A percentile compares a stretch with the other conserved stretches of the same genome.
Evolutionary conservation across 2,329 filamentous ascomycete genomes (phyloP).

Genomic region (Ascochyta pisi): DNA sequence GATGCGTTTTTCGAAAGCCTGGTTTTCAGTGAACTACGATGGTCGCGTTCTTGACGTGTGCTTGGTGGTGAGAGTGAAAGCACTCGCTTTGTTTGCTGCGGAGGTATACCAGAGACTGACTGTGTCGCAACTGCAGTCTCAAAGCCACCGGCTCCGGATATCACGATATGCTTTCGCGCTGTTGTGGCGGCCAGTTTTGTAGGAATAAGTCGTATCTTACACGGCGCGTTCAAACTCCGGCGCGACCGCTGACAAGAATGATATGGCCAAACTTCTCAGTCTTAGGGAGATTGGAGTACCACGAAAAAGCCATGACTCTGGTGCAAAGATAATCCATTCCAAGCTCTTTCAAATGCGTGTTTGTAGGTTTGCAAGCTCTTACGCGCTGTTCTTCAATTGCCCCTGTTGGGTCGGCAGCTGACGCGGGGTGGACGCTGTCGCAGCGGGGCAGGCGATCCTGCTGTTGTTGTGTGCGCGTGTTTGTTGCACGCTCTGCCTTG

Average conservation of each 20-base stretch:
- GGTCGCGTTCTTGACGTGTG: slow-evolving; percentile 4
- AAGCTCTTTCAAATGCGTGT: slow-evolving; percentile 15
- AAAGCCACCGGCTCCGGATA: not conserved
- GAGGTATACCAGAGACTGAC: not conserved
- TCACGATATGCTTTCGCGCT: not conserved
- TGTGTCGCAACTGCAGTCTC: not conserved
- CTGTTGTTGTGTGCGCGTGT: slow-evolving; percentile 21
- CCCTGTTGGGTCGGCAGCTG: slow-evolving; percentile 18
- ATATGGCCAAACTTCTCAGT: slow-evolving; percentile 32
- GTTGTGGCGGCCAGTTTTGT: not conserved
- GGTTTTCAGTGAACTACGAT: not conserved
- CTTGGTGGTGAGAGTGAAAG: slow-evolving; percentile 6
- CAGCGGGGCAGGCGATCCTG: slow-evolving; percentile 24
- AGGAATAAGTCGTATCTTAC: slow-evolving; percentile 5
- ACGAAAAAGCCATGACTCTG: slow-evolving; percentile 35
- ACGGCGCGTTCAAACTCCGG: slow-evolving; percentile 31
- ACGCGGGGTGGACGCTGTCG: slow-evolving; percentile 24
- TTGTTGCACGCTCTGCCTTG: slow-evolving; percentile 10
- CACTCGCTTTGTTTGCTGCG: not conserved
- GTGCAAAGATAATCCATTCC: slow-evolving; percentile 29
- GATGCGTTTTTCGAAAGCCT: not conserved
- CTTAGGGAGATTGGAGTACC: slow-evolving; percentile 32
- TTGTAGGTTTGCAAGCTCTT: slow-evolving; percentile 7
- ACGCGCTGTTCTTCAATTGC: slow-evolving; percentile 2
- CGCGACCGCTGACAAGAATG: slow-evolving; percentile 27